Percentiles rank a stretch among this genome's conserved stretches.
phyloP scores from a whole-genome alignment of 495 filamentous ascomycete genomes.

The Paragyromitra xinjiangensis region DNA sequence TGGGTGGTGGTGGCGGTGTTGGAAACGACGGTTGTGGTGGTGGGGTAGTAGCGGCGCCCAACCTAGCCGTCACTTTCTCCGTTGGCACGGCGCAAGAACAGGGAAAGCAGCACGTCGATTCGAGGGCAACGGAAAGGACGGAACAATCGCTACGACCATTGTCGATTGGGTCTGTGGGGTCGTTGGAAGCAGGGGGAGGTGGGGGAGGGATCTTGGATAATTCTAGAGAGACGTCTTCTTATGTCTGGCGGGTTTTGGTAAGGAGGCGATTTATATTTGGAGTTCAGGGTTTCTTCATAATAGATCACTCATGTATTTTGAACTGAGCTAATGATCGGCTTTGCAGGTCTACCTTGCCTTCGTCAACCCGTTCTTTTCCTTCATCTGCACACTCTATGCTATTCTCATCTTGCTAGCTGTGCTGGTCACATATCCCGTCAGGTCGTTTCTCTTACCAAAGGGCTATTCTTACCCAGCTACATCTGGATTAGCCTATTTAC shows the following conservation, averaged over 20 bases:
- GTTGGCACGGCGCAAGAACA: slow-evolving; percentile 39
- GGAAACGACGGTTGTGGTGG: slow-evolving; percentile 10
- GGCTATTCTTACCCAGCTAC: slow-evolving; percentile 10
- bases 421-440: slow-evolving; percentile 47
- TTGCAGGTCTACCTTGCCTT: slow-evolving; percentile 50
- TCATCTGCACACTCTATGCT: slow-evolving; percentile 49
- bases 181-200: not conserved
- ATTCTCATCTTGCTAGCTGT: slow-evolving; percentile 33
- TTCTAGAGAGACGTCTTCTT: slow-evolving; percentile 48
- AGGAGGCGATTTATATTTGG: not conserved
- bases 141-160: slow-evolving; percentile 8
- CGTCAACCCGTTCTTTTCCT: slow-evolving; percentile 49
- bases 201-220: slow-evolving; percentile 1
- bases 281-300: slow-evolving; percentile 21
- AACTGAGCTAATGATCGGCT: slow-evolving; percentile 6
- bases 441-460: slow-evolving; percentile 31
- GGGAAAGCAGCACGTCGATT: slow-evolving; percentile 37
- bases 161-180: slow-evolving; percentile 29
- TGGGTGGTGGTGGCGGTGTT: slow-evolving; percentile 15
- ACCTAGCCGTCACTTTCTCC: slow-evolving; percentile 45
- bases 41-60: slow-evolving; percentile 35
- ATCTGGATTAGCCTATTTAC: slow-evolving; percentile 31
- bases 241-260: slow-evolving; percentile 56
- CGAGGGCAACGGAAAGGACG: slow-evolving; percentile 7
- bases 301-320: slow-evolving; percentile 14